Evolutionary conservation across 805 yeast species (phyloP).

Genomic region (Suhomyces tanzawaensis): DNA sequence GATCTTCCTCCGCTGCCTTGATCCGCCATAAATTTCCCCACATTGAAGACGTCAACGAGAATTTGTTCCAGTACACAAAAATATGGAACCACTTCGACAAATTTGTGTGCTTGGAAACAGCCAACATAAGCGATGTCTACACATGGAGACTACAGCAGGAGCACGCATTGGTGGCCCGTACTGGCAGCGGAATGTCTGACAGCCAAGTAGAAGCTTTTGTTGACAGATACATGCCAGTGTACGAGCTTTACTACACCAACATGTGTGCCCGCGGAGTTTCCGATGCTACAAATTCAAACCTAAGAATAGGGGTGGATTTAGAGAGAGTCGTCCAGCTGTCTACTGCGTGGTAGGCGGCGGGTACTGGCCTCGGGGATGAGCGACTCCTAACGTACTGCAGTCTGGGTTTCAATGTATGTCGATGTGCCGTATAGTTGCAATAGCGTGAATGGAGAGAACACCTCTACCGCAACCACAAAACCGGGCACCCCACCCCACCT

Average conservation of each 20-base stretch:
- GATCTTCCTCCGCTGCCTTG: conserved; percentile 17
- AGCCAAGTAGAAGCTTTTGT: conserved; percentile 65
- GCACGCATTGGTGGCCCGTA: conserved; percentile 47
- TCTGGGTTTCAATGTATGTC: too few relatives aligned
- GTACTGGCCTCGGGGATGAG: too few relatives aligned
- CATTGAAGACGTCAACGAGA: conserved; percentile 47
- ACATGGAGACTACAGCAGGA: conserved; percentile 81
- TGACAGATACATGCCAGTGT: conserved; percentile 83
- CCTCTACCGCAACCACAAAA: not conserved
- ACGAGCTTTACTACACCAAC: conserved; percentile 60
- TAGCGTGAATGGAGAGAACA: not conserved
- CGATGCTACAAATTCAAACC: conserved; percentile 9
- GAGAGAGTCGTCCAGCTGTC: conserved; percentile 5
- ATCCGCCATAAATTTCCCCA: conserved; percentile 25
- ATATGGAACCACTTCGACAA: conserved; percentile 59
- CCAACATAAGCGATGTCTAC: conserved; percentile 60
- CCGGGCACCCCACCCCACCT: not conserved
- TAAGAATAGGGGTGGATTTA: conserved; percentile 15
- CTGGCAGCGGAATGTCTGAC: conserved; percentile 81
- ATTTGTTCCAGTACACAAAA: conserved; percentile 47
- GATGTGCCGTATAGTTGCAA: not conserved
- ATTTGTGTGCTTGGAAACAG: conserved; percentile 63
- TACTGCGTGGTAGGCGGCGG: too few relatives aligned
- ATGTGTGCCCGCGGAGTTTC: conserved; percentile 28
- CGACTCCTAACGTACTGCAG: too few relatives aligned